These are phyloP conservation scores for Ulvella scutata DNA, from an alignment of 139 green algal genomes.

Conservation along the genomic window DNA sequence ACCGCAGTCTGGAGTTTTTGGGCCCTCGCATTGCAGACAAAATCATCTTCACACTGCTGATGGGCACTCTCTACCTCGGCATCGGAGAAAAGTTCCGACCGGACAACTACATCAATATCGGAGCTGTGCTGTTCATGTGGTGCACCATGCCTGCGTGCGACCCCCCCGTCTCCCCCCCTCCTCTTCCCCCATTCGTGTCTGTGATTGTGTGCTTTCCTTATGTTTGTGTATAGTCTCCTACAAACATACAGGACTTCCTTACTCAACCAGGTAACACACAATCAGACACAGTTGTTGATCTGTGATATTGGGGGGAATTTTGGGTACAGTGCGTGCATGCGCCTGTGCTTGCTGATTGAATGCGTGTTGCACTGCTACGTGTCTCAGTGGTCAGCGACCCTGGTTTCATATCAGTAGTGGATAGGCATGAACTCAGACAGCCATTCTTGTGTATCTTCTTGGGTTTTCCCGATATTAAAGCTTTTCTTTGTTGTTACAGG, in stretches of 20 bases:
- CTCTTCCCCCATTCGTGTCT: slow-evolving; percentile 8
- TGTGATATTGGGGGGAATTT: too few relatives aligned
- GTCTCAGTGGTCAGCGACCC: too few relatives aligned
- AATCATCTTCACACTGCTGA: slow-evolving; percentile 25
- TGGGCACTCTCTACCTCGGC: slow-evolving; percentile 14
- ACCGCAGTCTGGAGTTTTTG: slow-evolving; percentile 15
- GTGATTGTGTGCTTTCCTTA: neutral
- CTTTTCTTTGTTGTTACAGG: too few relatives aligned
- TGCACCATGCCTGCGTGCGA: slow-evolving; percentile 13
- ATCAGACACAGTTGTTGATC: too few relatives aligned
- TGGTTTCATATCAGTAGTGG: too few relatives aligned
- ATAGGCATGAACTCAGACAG: too few relatives aligned
- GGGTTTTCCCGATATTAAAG: too few relatives aligned
- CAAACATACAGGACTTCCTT: neutral
- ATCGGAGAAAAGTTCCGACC: slow-evolving; percentile 11
- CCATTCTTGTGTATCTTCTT: too few relatives aligned
- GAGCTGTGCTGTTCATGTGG: slow-evolving; percentile 14
- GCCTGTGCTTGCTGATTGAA: too few relatives aligned
- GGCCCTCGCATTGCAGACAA: slow-evolving; percentile 18
- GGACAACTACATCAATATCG: slow-evolving; percentile 11
- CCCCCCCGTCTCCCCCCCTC: slow-evolving; percentile 8
- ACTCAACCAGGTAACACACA: neutral
- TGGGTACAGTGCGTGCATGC: too few relatives aligned
- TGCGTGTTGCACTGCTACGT: too few relatives aligned
- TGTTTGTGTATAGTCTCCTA: neutral